Evolutionary conservation across 164 flowering plant genomes (phyloP).

Genomic region (Annona cherimola): DNA sequence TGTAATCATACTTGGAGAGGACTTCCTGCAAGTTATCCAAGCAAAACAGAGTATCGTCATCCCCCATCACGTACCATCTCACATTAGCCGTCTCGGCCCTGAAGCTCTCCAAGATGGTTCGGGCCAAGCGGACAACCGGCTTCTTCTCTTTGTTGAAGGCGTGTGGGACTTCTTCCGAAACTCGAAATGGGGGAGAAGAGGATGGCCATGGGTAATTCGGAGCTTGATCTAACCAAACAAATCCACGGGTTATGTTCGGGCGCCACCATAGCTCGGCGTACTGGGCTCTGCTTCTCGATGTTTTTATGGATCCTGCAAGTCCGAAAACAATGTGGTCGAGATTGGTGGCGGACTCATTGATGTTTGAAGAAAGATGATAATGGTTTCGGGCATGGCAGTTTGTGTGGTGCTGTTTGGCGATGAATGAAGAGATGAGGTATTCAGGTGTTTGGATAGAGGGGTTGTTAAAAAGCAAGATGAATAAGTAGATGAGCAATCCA

Average conservation of each 20-base stretch:
- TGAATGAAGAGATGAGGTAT: constrained; percentile 3
- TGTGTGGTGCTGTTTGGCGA: not conserved
- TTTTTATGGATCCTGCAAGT: constrained; percentile 31
- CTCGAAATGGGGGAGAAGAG: constrained; percentile 38
- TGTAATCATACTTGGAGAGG: constrained; percentile 45
- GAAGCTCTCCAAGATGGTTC: constrained; percentile 39
- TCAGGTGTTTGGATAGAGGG: constrained; percentile 6
- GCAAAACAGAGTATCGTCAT: constrained; percentile 55
- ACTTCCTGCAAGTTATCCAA: constrained; percentile 48
- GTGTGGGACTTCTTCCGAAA: constrained; percentile 27
- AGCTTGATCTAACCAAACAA: constrained; percentile 32
- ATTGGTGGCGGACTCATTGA: constrained; percentile 25
- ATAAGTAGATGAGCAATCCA: constrained; percentile 14
- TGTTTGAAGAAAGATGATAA: not conserved
- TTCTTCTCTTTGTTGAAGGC: constrained; percentile 6
- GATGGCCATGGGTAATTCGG: constrained; percentile 44
- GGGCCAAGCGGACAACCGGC: constrained; percentile 26
- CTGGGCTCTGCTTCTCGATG: constrained; percentile 29
- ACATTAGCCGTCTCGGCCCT: constrained; percentile 23
- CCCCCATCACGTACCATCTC: constrained; percentile 54
- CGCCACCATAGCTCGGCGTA: constrained; percentile 55
- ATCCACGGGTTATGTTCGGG: constrained; percentile 48
- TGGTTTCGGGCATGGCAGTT: not conserved
- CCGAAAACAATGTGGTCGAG: constrained; percentile 49
- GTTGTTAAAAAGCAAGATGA: constrained; percentile 13